Evolutionary conservation across 148 eudicot species (phyloP), one percentile per base, ranked within the genome.

Genomic region (Rhododendron vialii): DNA sequence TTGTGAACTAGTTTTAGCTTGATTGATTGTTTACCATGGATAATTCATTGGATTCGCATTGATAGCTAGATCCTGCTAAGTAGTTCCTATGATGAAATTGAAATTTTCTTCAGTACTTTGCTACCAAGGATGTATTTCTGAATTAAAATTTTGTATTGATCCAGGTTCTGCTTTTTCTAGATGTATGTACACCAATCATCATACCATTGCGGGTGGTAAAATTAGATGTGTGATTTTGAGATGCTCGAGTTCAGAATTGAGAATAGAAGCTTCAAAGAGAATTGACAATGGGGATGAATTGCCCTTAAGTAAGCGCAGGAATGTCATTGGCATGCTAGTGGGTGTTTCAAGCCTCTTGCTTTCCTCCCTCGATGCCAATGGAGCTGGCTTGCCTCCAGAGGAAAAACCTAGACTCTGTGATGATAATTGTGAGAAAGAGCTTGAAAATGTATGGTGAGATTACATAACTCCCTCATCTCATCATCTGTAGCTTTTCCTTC

Each of bases 391-490:
- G 92, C 99, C 98, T 28, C 92, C 92, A 2, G 98, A 97, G 88
- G 87, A 97, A 30, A 94, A 93, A 90, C 98, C 99, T 24, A 94
- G 80, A 88, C 82, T 95, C 24, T 97, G 99, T 86, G 98, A 97
- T 59, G 95, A 89, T 86, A 86, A 86, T 59, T 97, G 99, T 88
- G 95, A 89, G 90, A 95, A 97, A 91, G 96, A 95, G 96, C 98
- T 97, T 93, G 98, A 97, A 97, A 97, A 97, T 95, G 99, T 97
- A 97, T 92, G 98, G 95, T 97, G 98, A 97, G 99, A 88, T 90
- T 94, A 88, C 92, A 87, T 89, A 84, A 67, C 88, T 89, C 94
- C 92, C 85, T 82, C 74, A 43, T n/a, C n/a, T n/a, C n/a, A n/a
- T n/a, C n/a, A n/a, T n/a, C n/a, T 92, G 36, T 81, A 87, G 30